These are phyloP conservation scores for Fusarium sp. DNA, from an alignment of 2,329 filamentous ascomycete genomes.

Conservation along the genomic window DNA sequence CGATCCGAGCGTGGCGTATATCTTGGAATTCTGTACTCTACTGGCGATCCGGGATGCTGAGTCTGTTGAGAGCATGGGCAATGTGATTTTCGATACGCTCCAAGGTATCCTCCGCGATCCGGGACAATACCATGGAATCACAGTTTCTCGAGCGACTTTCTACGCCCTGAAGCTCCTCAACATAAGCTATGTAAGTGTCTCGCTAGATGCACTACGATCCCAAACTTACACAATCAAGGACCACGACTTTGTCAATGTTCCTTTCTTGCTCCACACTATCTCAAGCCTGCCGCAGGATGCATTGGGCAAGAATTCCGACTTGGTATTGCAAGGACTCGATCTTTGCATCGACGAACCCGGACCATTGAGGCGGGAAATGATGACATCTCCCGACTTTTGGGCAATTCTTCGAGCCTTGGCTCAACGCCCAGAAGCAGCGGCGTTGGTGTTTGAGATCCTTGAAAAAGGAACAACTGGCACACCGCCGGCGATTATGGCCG, in stretches of 20 bases:
- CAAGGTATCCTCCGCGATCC: conserved; percentile 87
- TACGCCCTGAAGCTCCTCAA: conserved; percentile 88
- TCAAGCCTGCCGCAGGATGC: conserved; percentile 87
- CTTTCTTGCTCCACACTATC: conserved; percentile 91
- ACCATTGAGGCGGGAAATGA: conserved; percentile 89
- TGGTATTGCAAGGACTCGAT: conserved; percentile 84
- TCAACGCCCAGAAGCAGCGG: conserved; percentile 77
- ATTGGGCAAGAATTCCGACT: conserved; percentile 81
- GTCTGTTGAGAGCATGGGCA: conserved; percentile 81
- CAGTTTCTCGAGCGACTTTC: conserved; percentile 86
- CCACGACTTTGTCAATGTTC: conserved; percentile 91
- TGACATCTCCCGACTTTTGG: conserved; percentile 98
- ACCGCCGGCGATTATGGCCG: conserved; percentile 89
- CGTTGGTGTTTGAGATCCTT: conserved; percentile 88
- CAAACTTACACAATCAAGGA: conserved; percentile 68
- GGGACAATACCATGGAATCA: conserved; percentile 83
- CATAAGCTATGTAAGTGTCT: conserved; percentile 82
- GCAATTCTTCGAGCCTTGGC: conserved; percentile 85
- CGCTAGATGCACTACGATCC: neutral
- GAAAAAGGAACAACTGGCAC: conserved; percentile 81
- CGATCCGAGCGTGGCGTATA: conserved; percentile 88
- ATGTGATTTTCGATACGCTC: conserved; percentile 84
- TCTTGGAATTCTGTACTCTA: conserved; percentile 91
- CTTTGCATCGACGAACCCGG: conserved; percentile 85
- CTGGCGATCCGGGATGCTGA: conserved; percentile 83